These are phyloP conservation scores for Hippophae rhamnoides DNA, from an alignment of 306 rosid species.

Conservation along the genomic window DNA sequence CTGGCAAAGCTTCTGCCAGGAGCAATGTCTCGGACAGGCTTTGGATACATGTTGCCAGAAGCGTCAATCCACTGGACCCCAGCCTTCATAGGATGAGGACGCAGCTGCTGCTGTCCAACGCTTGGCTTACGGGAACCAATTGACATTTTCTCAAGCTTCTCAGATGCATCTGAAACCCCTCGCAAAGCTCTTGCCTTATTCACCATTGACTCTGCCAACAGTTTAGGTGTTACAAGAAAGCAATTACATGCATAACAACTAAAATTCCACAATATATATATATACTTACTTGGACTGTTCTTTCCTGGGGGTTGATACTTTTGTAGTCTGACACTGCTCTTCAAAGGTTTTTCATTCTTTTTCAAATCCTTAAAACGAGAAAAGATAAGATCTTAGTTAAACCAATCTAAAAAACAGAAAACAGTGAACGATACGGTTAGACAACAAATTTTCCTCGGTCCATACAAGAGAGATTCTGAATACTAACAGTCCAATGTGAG, in stretches of 20 bases:
- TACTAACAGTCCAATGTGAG: no score
- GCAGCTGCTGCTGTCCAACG: slow-evolving; percentile 31
- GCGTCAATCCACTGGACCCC: slow-evolving; percentile 72
- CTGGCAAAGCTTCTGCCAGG: slow-evolving; percentile 50
- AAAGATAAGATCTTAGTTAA: neutral
- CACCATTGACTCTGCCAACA: slow-evolving; percentile 38
- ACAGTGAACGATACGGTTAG: neutral
- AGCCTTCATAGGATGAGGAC: slow-evolving; percentile 68
- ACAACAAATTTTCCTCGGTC: no score
- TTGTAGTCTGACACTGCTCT: slow-evolving; percentile 41
- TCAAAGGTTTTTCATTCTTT: slow-evolving; percentile 45
- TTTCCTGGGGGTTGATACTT: slow-evolving; percentile 69
- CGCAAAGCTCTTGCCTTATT: slow-evolving; percentile 42
- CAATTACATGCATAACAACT: neutral
- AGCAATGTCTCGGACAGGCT: slow-evolving; percentile 48
- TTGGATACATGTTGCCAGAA: slow-evolving; percentile 48
- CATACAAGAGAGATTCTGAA: no score
- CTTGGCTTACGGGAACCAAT: slow-evolving; percentile 44
- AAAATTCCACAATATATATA: neutral
- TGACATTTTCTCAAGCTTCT: slow-evolving; percentile 65
- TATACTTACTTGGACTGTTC: slow-evolving; percentile 56
- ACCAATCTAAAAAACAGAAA: neutral
- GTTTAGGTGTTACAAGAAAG: neutral
- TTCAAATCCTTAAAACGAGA: slow-evolving; percentile 36
- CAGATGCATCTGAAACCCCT: slow-evolving; percentile 61